Percentiles rank a stretch among this genome's conserved stretches.
These are phyloP conservation scores for Rostrohypoxylon terebratum DNA, from an alignment of 495 filamentous ascomycete species.

Conservation along the genomic window DNA sequence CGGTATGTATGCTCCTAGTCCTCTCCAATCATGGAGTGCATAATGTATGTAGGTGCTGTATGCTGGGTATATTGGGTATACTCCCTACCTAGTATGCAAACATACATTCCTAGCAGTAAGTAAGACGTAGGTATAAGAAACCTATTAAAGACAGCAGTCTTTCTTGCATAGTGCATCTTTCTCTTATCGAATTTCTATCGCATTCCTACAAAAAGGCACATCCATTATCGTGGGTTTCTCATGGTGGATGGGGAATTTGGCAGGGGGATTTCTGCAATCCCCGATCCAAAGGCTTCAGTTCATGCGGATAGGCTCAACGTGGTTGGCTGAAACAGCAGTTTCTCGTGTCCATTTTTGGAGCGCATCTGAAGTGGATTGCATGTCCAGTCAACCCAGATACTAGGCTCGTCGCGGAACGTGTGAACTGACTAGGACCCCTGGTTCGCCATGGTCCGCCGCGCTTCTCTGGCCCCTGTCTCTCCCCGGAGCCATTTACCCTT, in stretches of 20 bases:
- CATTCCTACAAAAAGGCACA: conserved; percentile 36
- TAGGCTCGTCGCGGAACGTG: conserved; percentile 45
- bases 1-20: background rate
- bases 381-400: conserved; percentile 43
- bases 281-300: conserved; percentile 36
- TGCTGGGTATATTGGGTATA: background rate
- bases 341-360: conserved; percentile 67
- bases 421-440: conserved; percentile 40
- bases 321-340: conserved; percentile 63
- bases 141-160: background rate
- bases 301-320: conserved; percentile 43
- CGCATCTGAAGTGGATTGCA: conserved; percentile 44
- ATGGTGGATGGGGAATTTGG: conserved; percentile 30
- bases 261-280: conserved; percentile 44
- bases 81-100: conserved; percentile 14
- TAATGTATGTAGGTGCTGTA: conserved; percentile 4
- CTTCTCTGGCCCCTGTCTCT: conserved; percentile 33
- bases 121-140: conserved; percentile 17
- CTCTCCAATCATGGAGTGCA: conserved; percentile 10
- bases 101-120: background rate
- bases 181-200: conserved; percentile 40
- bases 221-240: conserved; percentile 38
- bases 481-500: conserved; percentile 40
- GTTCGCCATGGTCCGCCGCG: conserved; percentile 26
- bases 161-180: conserved; percentile 20